Evolutionary conservation across 139 green algal genomes (phyloP).

Genomic region (Chlorella sp.): DNA sequence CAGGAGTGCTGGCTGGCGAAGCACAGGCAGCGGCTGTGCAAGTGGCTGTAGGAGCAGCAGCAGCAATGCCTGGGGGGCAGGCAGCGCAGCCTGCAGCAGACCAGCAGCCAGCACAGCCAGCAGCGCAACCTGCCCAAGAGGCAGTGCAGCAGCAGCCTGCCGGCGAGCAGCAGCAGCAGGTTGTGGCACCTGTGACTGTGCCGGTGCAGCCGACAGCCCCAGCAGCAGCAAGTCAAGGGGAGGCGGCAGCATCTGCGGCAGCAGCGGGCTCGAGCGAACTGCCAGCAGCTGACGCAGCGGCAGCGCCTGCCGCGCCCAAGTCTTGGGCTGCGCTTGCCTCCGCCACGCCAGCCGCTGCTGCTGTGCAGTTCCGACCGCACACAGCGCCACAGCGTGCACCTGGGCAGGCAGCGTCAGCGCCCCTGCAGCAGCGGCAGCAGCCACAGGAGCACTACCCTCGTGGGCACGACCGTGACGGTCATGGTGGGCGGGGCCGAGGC

Average conservation of each 20-base stretch:
- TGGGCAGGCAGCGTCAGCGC: neutral
- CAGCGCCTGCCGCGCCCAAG: neutral
- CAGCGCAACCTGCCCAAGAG: neutral
- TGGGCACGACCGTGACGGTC: neutral
- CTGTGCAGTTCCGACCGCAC: neutral
- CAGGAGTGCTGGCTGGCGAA: no score
- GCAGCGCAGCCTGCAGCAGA: neutral
- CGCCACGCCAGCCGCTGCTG: neutral
- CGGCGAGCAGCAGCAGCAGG: no score
- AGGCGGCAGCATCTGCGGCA: neutral
- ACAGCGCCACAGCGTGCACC: neutral
- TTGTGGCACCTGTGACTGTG: neutral
- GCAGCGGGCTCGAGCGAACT: neutral
- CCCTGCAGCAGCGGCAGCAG: neutral
- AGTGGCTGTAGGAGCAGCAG: no score
- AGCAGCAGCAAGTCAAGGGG: neutral
- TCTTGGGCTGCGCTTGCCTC: constrained; percentile 4
- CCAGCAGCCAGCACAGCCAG: neutral
- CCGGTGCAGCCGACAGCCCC: no score
- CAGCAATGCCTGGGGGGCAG: neutral
- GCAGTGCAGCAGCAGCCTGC: neutral
- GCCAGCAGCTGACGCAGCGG: neutral
- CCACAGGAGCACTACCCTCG: neutral
- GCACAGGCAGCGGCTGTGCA: no score
- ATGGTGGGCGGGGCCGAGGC: neutral